Evolutionary conservation across 192 early-diverging fungal species (phyloP).

Genomic region (Backusella luteola): DNA sequence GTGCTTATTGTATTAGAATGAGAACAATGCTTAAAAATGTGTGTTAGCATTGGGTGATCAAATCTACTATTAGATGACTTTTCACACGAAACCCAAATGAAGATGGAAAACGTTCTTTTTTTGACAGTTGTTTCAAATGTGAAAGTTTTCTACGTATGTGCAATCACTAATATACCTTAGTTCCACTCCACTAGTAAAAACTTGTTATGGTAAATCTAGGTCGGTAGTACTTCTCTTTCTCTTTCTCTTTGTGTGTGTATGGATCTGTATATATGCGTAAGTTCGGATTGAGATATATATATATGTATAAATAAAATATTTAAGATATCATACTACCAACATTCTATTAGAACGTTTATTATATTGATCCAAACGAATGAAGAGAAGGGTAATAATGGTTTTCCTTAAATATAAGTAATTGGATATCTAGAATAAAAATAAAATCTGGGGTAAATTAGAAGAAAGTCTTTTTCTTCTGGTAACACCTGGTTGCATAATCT

Average conservation of each 20-base stretch:
- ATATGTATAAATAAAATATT: background rate
- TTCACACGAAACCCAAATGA: background rate
- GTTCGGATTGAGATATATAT: background rate
- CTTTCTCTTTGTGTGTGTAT: no score
- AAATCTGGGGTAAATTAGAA: background rate
- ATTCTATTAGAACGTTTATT: no score
- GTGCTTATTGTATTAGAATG: background rate
- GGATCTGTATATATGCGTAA: no score
- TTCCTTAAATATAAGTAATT: background rate
- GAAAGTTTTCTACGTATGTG: background rate
- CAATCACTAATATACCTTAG: background rate
- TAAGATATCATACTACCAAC: no score
- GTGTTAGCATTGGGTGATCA: conserved; percentile 1
- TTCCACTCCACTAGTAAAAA: background rate
- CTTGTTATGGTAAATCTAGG: background rate
- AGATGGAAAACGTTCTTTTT: background rate
- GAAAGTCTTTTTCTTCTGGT: background rate
- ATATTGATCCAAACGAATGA: background rate
- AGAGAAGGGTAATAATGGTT: background rate
- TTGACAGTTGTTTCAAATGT: background rate
- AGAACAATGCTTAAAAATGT: background rate
- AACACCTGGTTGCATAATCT: background rate
- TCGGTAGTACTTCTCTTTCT: background rate
- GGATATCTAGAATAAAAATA: background rate
- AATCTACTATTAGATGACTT: background rate